These are phyloP conservation scores for Hanseniaspora meyeri DNA, from an alignment of 805 yeast genomes.

Conservation along the genomic window DNA sequence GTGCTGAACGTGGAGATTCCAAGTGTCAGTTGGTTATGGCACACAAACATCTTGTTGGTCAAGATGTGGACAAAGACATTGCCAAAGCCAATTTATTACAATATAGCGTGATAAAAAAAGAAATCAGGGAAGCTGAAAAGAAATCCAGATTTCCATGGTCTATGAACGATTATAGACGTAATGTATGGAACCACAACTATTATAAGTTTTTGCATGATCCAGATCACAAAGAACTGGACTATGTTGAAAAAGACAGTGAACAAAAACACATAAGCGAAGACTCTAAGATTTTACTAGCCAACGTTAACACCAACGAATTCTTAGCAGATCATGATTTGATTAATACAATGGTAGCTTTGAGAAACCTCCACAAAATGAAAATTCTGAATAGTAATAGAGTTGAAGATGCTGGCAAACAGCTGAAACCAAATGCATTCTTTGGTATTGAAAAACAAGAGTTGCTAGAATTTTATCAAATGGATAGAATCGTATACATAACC, in stretches of 20 bases:
- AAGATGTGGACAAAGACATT: not conserved
- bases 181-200: conserved; percentile 9
- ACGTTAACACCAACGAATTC: not conserved
- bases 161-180: not conserved
- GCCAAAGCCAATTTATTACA: not conserved
- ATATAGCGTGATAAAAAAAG: not conserved
- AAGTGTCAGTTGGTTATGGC: conserved; percentile 7
- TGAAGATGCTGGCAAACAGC: not conserved
- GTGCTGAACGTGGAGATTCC: not conserved
- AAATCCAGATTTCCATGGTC: conserved; percentile 1
- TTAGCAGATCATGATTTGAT: not conserved
- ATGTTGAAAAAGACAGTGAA: not conserved
- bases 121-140: not conserved
- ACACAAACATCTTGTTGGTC: conserved; percentile 3
- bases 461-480: not conserved
- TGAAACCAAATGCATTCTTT: too few relatives aligned
- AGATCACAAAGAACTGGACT: not conserved
- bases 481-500: not conserved
- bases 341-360: not conserved
- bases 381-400: not conserved
- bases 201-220: conserved; percentile 7
- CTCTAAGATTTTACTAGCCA: not conserved
- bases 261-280: not conserved
- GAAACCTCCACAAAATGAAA: not conserved
- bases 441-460: not conserved